phyloP scores from a whole-genome alignment of 345 rosid genomes.

The Gossypium turneri region DNA sequence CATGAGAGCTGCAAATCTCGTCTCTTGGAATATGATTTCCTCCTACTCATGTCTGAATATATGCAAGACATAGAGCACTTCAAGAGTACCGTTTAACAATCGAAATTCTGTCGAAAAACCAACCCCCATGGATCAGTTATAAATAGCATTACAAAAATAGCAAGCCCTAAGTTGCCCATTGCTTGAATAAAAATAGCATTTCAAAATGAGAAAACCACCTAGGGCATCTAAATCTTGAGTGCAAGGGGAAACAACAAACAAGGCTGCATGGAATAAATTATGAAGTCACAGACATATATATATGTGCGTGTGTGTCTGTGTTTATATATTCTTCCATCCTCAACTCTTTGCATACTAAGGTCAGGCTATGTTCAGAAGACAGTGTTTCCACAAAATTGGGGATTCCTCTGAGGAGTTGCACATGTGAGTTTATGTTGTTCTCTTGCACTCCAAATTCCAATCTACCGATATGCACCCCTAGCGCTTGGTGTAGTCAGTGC shows the following conservation, averaged over 20 bases:
- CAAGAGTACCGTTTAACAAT: not conserved
- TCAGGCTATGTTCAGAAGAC: not conserved
- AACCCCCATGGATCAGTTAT: not conserved
- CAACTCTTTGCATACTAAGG: not conserved
- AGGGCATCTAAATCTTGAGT: not conserved
- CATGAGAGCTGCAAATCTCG: too few species aligned
- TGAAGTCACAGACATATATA: not conserved
- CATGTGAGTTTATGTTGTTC: not conserved
- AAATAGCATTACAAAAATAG: not conserved
- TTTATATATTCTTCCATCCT: not conserved
- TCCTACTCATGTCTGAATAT: too few species aligned
- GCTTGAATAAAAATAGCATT: not conserved
- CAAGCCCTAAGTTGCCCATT: not conserved
- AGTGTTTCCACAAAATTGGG: not conserved
- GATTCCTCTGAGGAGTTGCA: not conserved
- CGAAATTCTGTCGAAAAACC: not conserved
- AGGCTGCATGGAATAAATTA: not conserved
- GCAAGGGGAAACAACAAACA: not conserved
- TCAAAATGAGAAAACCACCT: not conserved
- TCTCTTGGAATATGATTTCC: too few species aligned
- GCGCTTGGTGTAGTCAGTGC: constrained; percentile 46
- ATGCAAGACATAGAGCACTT: not conserved
- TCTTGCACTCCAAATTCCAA: constrained; percentile 1
- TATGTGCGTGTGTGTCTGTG: not conserved
- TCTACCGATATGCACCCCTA: constrained; percentile 26